phyloP scores from a whole-genome alignment of 306 rosid genomes.

The Ormosia semicastrata region DNA sequence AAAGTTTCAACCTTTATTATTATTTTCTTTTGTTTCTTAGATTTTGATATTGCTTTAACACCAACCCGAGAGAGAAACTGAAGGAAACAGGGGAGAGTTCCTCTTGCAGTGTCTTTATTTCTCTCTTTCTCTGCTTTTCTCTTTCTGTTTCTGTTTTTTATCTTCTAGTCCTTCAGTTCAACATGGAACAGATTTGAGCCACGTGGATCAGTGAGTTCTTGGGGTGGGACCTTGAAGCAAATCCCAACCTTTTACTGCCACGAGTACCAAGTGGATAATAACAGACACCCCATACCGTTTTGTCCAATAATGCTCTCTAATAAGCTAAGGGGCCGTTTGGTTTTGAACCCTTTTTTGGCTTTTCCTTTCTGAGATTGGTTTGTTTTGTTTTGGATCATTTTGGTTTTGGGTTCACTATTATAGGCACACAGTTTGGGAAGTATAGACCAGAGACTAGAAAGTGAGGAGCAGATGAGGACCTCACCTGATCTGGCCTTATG shows the following conservation, averaged over 20 bases:
- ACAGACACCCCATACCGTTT: neutral
- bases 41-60: neutral
- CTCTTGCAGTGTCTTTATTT: neutral
- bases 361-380: neutral
- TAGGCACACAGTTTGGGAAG: neutral
- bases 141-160: neutral
- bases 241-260: slow-evolving; percentile 38
- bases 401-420: neutral
- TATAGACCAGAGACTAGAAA: neutral
- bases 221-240: slow-evolving; percentile 22
- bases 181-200: slow-evolving; percentile 35
- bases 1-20: neutral
- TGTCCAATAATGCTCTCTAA: neutral
- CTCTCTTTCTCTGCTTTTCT: neutral
- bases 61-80: neutral
- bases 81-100: neutral
- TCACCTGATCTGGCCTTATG: neutral
- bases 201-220: slow-evolving; percentile 32
- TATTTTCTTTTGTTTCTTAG: neutral
- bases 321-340: neutral
- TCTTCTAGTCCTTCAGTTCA: neutral
- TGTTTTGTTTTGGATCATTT: neutral
- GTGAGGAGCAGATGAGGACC: neutral
- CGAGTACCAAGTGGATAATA: neutral
- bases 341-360: neutral